Evolutionary conservation across 768 basidiomycete genomes (phyloP), one percentile per base, ranked within the genome.

Genomic region (Suillus americanus): DNA sequence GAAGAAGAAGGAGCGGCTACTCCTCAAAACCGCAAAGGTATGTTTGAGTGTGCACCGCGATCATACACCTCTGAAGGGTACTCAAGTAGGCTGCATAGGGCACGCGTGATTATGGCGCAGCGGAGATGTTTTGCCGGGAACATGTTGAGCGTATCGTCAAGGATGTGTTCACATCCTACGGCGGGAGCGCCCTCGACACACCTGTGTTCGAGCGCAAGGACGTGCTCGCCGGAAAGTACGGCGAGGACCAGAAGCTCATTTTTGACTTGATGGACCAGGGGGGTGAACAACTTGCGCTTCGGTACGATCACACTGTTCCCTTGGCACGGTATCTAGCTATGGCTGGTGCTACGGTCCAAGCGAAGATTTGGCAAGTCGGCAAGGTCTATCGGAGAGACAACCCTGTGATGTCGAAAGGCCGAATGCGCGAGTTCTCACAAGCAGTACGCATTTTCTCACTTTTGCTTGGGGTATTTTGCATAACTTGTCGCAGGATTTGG

Each of bases 161-260:
- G 73, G 88, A 90, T 2, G 87, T 88, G 64, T 99, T 99, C 78
- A 87, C 92, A 54, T 85, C 88, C 7, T 97, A 90, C 72, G 97
- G 97, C 14, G 97, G 90, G 8, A 84, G 87, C 61, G 94, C 92
- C 66, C 92, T 99, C 62, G 97, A 99, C 77, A 99, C 97, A 3
- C 97, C 97, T 61, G 96, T 99, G 7, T 99, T 99, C 70, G 97
- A 99, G 79, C 89, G 97, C 66, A 96, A 96, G 76, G 97, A 99
- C 73, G 89, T 99, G 64, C 79, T 99, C 50, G 87, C 95, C 1
- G 97, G 94, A 65, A 99, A 99, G 78, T 97, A 99, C 69, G 97
- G 97, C 61, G 97, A 99, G 77, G 97, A 99, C 73, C 85, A 89
- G 45, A 99, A 99, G 76, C 88, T 99, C 69, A 99, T 99, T 66